Evolutionary conservation across 257 asterid genomes (phyloP).

Genomic region (Eucommia ulmoides): DNA sequence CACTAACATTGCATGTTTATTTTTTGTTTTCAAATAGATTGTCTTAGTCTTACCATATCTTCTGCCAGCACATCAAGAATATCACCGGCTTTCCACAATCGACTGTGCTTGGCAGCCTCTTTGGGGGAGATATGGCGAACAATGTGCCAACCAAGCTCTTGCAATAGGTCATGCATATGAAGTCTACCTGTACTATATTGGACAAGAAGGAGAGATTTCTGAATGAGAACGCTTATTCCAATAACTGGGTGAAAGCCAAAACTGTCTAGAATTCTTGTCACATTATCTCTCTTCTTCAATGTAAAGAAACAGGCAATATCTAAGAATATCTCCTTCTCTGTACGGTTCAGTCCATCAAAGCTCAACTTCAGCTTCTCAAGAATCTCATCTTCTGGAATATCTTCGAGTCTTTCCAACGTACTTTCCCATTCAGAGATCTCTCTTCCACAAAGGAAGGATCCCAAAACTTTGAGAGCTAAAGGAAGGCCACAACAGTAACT

Average conservation of each 20-base stretch:
- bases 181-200: slow-evolving; percentile 1
- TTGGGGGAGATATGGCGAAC: background rate
- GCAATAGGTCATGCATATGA: slow-evolving; percentile 8
- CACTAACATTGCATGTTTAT: too few relatives aligned
- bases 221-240: background rate
- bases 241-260: slow-evolving; percentile 1
- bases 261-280: slow-evolving; percentile 1
- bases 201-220: background rate
- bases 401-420: slow-evolving; percentile 2
- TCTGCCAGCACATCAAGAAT: too few relatives aligned
- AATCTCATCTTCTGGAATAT: background rate
- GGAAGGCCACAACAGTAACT: background rate
- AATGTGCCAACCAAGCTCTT: slow-evolving; percentile 3
- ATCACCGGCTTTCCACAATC: slow-evolving; percentile 9
- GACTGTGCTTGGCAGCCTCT: slow-evolving; percentile 1
- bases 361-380: slow-evolving; percentile 3
- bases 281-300: background rate
- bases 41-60: too few relatives aligned
- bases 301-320: slow-evolving; percentile 7
- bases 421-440: slow-evolving; percentile 7
- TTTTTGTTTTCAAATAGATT: too few relatives aligned
- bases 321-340: slow-evolving; percentile 2
- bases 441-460: slow-evolving; percentile 5
- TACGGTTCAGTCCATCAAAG: slow-evolving; percentile 1
- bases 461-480: slow-evolving; percentile 5